phyloP scores from a whole-genome alignment of 768 basidiomycete genomes.

The Psilocybe azurescens region DNA sequence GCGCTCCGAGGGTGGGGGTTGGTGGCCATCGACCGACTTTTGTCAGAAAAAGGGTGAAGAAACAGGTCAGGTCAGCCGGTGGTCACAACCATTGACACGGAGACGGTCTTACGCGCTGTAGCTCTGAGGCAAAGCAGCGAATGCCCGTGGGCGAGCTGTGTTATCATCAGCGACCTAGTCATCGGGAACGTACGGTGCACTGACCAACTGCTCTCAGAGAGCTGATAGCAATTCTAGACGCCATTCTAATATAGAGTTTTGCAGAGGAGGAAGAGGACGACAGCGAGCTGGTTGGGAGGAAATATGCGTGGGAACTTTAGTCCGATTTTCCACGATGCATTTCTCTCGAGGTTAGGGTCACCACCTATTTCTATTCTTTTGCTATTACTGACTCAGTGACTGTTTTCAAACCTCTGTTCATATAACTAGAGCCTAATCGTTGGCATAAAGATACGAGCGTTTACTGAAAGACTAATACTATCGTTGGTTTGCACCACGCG shows the following conservation, averaged over 20 bases:
- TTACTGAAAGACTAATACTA: neutral
- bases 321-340: constrained; percentile 46
- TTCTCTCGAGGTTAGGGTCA: constrained; percentile 35
- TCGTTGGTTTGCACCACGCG: neutral
- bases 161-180: constrained; percentile 7
- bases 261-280: constrained; percentile 28
- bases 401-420: too few species aligned
- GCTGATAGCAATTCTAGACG: constrained; percentile 73
- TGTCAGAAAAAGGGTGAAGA: constrained; percentile 17
- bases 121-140: constrained; percentile 50
- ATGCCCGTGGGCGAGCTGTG: constrained; percentile 60
- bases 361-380: neutral
- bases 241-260: constrained; percentile 50
- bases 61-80: constrained; percentile 14
- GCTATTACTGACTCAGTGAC: neutral
- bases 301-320: constrained; percentile 41
- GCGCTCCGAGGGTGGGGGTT: constrained; percentile 80
- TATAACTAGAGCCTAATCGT: too few species aligned
- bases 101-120: constrained; percentile 48
- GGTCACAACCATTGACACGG: constrained; percentile 11
- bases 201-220: constrained; percentile 66
- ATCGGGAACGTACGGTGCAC: constrained; percentile 18
- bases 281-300: constrained; percentile 34
- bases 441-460: neutral
- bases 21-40: constrained; percentile 75